Percentiles rank a stretch among this genome's conserved stretches.
These are phyloP conservation scores for Metschnikowia drakensbergensis DNA, from an alignment of 805 yeast genomes.

Conservation along the genomic window DNA sequence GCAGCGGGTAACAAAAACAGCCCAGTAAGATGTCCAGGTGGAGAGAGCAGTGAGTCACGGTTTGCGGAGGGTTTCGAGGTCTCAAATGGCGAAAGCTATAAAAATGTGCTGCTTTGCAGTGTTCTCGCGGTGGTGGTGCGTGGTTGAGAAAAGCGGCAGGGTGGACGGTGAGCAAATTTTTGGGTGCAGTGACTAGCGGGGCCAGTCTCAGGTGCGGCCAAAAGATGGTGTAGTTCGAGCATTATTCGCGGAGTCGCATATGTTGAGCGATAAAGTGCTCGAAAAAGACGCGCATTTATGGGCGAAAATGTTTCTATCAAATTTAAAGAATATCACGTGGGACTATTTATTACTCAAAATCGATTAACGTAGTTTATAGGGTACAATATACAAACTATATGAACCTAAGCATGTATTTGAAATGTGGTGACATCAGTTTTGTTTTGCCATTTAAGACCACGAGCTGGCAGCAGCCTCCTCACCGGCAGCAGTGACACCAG, in stretches of 20 bases:
- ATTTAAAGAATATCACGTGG: too few relatives aligned
- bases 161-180: slow-evolving; percentile 1
- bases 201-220: slow-evolving; percentile 1
- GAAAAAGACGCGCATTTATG: not conserved
- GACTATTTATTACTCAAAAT: not conserved
- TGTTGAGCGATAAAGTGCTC: not conserved
- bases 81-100: too few relatives aligned
- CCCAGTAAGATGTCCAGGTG: not conserved
- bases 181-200: not conserved
- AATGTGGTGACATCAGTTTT: slow-evolving; percentile 12
- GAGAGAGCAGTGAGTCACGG: not conserved
- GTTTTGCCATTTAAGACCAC: slow-evolving; percentile 32
- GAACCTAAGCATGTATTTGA: slow-evolving; percentile 18
- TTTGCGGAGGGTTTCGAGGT: too few relatives aligned
- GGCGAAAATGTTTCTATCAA: too few relatives aligned
- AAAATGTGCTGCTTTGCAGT: too few relatives aligned
- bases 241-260: not conserved
- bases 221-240: not conserved
- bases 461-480: slow-evolving; percentile 70
- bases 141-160: not conserved
- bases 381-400: slow-evolving; percentile 20
- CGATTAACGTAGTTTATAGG: slow-evolving; percentile 22
- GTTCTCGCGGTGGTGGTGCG: not conserved
- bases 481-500: slow-evolving; percentile 54
- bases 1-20: not conserved